These are phyloP conservation scores for Eucalyptus marginata DNA, from an alignment of 345 rosid genomes.

Conservation along the genomic window DNA sequence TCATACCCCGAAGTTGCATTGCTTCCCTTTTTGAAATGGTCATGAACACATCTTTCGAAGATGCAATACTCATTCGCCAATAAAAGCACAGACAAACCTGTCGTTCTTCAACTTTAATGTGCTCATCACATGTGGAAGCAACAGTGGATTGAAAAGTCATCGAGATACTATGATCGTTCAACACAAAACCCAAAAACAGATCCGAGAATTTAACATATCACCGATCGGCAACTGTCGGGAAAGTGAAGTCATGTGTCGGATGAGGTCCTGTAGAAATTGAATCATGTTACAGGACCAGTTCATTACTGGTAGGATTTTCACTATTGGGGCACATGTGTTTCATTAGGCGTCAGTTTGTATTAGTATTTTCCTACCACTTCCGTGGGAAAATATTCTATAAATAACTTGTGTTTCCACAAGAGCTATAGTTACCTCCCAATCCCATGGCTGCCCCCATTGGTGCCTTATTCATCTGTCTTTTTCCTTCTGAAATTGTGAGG, in stretches of 20 bases:
- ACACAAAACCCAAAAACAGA: neutral
- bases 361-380: neutral
- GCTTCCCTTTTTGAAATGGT: neutral
- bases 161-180: neutral
- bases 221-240: neutral
- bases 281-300: neutral
- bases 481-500: neutral
- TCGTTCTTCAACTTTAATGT: neutral
- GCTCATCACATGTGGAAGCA: neutral
- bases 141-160: neutral
- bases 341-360: neutral
- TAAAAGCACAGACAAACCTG: neutral
- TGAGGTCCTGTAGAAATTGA: neutral
- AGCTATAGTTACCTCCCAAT: neutral
- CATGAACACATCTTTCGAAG: neutral
- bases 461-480: neutral
- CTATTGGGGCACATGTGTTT: neutral
- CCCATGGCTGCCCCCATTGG: neutral
- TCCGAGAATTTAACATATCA: neutral
- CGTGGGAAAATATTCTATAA: neutral
- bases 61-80: neutral
- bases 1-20: neutral
- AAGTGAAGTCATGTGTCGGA: neutral
- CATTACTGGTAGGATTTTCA: neutral
- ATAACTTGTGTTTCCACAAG: neutral